Conservation (phyloP, 495 filamentous ascomycete genomes). For the Lentithecium fluviatile region DNA sequence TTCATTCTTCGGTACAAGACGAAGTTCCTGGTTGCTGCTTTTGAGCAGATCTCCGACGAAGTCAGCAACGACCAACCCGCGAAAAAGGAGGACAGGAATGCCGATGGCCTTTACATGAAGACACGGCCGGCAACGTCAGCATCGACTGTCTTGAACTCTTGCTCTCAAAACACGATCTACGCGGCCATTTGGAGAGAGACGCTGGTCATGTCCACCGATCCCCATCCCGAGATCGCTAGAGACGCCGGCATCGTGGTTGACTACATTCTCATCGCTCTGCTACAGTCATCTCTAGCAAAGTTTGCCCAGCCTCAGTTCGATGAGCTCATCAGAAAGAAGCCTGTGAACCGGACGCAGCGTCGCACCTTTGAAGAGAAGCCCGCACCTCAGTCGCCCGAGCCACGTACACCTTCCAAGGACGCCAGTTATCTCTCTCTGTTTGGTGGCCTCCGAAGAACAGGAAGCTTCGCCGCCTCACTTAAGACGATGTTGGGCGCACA, state of each 20-base stretch:
- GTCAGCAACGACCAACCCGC: constrained; percentile 38
- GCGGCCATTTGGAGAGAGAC: constrained; percentile 92
- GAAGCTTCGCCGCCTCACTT: constrained; percentile 70
- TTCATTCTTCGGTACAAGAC: constrained; percentile 89
- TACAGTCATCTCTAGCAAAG: constrained; percentile 71
- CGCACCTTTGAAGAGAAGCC: constrained; percentile 9
- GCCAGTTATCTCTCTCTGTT: constrained; percentile 64
- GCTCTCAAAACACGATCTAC: constrained; percentile 86
- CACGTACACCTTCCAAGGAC: constrained; percentile 55
- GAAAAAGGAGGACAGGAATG: constrained; percentile 21
- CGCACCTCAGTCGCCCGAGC: constrained; percentile 50
- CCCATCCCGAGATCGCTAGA: constrained; percentile 87
- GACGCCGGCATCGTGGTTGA: constrained; percentile 80
- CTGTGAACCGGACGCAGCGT: constrained; percentile 11
- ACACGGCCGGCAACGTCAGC: neutral
- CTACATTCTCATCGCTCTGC: constrained; percentile 70
- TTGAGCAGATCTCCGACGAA: constrained; percentile 86
- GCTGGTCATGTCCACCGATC: constrained; percentile 85
- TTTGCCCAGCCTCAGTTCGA: constrained; percentile 71
- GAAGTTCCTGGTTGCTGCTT: constrained; percentile 88
- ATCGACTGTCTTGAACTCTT: constrained; percentile 27
- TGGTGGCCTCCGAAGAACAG: constrained; percentile 60
- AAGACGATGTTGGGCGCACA: constrained; percentile 61
- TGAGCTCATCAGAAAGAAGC: constrained; percentile 62
- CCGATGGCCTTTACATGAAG: constrained; percentile 32